Evolutionary conservation across 2,329 filamentous ascomycete species (phyloP), one percentile per base, ranked within the genome.

Genomic region (Ascomycota sp.): DNA sequence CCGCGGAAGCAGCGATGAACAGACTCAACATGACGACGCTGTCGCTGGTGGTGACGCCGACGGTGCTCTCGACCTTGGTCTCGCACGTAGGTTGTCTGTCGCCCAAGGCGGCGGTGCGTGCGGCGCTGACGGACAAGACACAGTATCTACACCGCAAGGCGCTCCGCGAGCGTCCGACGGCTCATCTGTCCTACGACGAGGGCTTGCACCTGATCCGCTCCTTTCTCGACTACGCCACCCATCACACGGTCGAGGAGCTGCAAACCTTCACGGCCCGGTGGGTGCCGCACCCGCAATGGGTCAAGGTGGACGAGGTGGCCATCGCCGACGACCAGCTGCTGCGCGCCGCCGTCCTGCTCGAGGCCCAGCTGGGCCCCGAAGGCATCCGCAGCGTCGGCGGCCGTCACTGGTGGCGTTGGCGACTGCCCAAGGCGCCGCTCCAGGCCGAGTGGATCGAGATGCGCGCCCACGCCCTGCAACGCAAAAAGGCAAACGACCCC

Each of bases 371-470:
- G n/a, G 85, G 85, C 0, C 60, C 66, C 0, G 67, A 75, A 19
- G 86, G 85, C 3, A 63, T 83, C 37, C 63, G 68, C 30, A 65
- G 67, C 38, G 73, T 92, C 27, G 89, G 89, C 25, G 89, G 89
- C 3, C 63, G 67, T 43, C 67, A 73, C 35, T 83, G 89, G 89
- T 83, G 86, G 86, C 69, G 82, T 53, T 93, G 83, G 83, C 67
- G 80, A 30, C 67, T 70, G 31, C 67, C 69, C 4, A 63, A 69
- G 19, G 63, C 56, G 1, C 56, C 93, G 1, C 56, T 94, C 20
- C 71, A 72, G 43, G 83, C 78, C 1, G 86, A 98, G 48, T 95
- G 85, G 86, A 81, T 98, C 40, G 89, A 95, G 61, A 94, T 94
- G 85, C 74, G 70, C 39, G 64, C 71, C 30, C 77, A 95, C 48